Evolutionary conservation across 371 early-diverging fungal species (phyloP).

Genomic region (Choanephora cucurbitarum): DNA sequence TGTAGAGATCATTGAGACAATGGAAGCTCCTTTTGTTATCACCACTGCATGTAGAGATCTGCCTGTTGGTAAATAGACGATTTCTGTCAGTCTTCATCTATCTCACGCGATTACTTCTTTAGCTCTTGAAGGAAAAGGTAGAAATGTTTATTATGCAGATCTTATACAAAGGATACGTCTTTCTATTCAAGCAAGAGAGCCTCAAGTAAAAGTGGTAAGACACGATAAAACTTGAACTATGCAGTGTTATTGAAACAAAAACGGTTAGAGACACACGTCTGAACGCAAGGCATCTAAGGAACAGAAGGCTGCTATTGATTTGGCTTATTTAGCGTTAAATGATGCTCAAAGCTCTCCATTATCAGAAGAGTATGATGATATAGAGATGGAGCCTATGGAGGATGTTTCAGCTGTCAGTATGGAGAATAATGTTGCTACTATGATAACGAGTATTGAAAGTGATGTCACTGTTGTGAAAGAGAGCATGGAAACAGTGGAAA

Average conservation of each 20-base stretch:
- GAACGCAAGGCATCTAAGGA: slow-evolving; percentile 8
- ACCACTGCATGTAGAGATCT: slow-evolving; percentile 21
- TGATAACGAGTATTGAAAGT: neutral
- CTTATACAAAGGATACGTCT: slow-evolving; percentile 7
- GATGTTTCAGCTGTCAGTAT: too few relatives aligned
- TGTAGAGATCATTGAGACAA: neutral
- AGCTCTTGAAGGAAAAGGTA: slow-evolving; percentile 13
- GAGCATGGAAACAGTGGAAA: too few relatives aligned
- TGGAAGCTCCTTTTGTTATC: slow-evolving; percentile 6
- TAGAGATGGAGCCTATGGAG: neutral
- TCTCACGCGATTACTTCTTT: too few relatives aligned
- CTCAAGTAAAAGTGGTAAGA: slow-evolving; percentile 19
- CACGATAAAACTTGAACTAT: neutral
- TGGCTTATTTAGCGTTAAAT: slow-evolving; percentile 7
- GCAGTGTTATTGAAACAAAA: neutral
- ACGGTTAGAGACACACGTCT: slow-evolving; percentile 16
- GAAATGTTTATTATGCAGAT: neutral
- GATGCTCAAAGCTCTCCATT: neutral
- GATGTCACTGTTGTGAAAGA: too few relatives aligned
- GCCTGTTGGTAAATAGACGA: slow-evolving; percentile 13
- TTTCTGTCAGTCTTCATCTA: too few relatives aligned
- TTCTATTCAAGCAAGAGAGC: slow-evolving; percentile 1
- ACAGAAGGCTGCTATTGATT: slow-evolving; percentile 15
- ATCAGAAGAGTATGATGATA: neutral
- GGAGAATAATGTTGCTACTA: neutral